phyloP scores from a whole-genome alignment of 495 filamentous ascomycete genomes.

The Gamarada debralockiae region DNA sequence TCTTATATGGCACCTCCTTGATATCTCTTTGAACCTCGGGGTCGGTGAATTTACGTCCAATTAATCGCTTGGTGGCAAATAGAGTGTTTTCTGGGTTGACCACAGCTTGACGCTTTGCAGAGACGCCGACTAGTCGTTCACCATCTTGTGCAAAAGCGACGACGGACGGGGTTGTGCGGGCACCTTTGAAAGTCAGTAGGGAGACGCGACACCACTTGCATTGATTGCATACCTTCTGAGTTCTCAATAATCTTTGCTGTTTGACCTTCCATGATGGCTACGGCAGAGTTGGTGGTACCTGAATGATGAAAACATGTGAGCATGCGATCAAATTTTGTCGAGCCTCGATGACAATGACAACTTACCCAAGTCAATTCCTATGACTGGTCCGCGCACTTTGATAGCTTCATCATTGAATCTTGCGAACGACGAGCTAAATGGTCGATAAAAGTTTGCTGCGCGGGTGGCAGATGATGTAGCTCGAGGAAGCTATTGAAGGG shows the following conservation, averaged over 20 bases:
- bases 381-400: constrained; percentile 92
- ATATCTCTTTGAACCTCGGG: constrained; percentile 95
- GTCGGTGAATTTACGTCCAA: constrained; percentile 97
- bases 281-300: constrained; percentile 98
- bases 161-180: constrained; percentile 93
- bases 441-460: constrained; percentile 54
- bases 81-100: constrained; percentile 99
- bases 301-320: constrained; percentile 5
- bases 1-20: constrained; percentile 98
- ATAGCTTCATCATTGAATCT: constrained; percentile 84
- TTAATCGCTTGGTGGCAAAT: constrained; percentile 99
- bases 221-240: constrained; percentile 67
- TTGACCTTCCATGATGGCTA: constrained; percentile 97
- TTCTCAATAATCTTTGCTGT: constrained; percentile 95
- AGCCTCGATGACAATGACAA: constrained; percentile 19
- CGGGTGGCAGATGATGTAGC: constrained; percentile 52
- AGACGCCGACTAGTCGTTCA: constrained; percentile 95
- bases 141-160: constrained; percentile 97
- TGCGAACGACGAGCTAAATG: constrained; percentile 45
- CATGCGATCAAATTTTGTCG: constrained; percentile 13
- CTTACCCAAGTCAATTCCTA: constrained; percentile 98
- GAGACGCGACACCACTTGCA: constrained; percentile 5
- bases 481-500: constrained; percentile 57
- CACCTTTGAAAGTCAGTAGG: constrained; percentile 50
- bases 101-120: constrained; percentile 97